Conservation (phyloP, 1,139 yeast species). For the Groenewaldozyma sp. region DNA sequence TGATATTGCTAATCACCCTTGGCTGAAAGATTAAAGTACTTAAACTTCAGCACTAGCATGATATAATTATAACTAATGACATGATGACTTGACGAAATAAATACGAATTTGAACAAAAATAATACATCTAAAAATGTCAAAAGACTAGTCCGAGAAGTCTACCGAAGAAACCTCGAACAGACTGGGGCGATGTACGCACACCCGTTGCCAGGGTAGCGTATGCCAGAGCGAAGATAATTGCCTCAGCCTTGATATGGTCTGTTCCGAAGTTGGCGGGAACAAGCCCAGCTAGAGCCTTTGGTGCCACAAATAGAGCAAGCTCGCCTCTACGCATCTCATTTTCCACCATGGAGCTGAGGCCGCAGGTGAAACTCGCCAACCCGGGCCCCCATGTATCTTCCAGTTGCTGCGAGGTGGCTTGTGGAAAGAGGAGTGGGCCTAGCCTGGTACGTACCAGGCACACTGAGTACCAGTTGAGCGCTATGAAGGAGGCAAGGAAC, state of each 20-base stretch:
- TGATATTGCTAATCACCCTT: slow-evolving; percentile 55
- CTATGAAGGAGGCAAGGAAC: slow-evolving; percentile 33
- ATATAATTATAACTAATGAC: neutral
- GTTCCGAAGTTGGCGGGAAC: slow-evolving; percentile 24
- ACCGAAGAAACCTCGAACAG: slow-evolving; percentile 18
- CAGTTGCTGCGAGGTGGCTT: slow-evolving; percentile 24
- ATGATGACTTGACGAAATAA: neutral
- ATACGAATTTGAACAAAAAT: too few relatives aligned
- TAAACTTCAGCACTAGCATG: neutral
- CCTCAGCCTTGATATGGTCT: slow-evolving; percentile 23
- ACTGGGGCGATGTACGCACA: slow-evolving; percentile 8
- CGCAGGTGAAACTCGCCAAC: slow-evolving; percentile 31
- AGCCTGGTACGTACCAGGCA: slow-evolving; percentile 32
- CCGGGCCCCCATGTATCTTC: slow-evolving; percentile 33
- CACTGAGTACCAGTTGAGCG: slow-evolving; percentile 35
- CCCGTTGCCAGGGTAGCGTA: slow-evolving; percentile 27
- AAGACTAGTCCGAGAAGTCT: slow-evolving; percentile 16
- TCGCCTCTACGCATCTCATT: slow-evolving; percentile 33
- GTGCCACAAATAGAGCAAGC: slow-evolving; percentile 35
- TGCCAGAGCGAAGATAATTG: slow-evolving; percentile 28
- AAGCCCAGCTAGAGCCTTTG: slow-evolving; percentile 33
- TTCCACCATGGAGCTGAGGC: slow-evolving; percentile 34
- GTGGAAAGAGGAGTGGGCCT: slow-evolving; percentile 27
- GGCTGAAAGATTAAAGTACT: slow-evolving; percentile 39
- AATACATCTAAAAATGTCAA: too few relatives aligned